Conservation (phyloP, 2,329 filamentous ascomycete genomes). For the Thelonectria olida region DNA sequence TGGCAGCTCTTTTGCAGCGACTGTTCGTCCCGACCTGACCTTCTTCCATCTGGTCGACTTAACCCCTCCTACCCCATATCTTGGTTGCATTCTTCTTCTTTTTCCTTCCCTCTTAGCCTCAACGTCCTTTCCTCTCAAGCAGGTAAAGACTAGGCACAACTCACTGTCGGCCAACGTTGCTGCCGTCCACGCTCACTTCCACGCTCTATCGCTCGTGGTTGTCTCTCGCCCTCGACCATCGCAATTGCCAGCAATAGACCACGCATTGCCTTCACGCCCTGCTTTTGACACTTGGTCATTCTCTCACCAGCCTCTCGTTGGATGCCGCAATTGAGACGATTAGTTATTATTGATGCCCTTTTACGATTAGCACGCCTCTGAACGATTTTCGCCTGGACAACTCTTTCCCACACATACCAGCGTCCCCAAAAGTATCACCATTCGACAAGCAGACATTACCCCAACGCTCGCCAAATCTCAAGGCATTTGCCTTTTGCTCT, state of each 20-base stretch:
- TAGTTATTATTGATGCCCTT: constrained; percentile 39
- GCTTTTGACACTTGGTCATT: constrained; percentile 7
- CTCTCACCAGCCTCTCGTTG: constrained; percentile 10
- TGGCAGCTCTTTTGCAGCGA: constrained; percentile 32
- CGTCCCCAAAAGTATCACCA: not conserved
- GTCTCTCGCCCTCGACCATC: not conserved
- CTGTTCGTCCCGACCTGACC: constrained; percentile 19
- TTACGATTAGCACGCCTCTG: constrained; percentile 42
- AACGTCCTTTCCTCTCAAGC: not conserved
- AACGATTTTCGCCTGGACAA: constrained; percentile 25
- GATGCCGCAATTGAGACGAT: constrained; percentile 38
- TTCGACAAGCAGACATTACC: constrained; percentile 11
- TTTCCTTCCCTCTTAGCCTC: not conserved
- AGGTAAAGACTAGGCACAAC: not conserved
- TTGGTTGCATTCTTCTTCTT: constrained; percentile 6
- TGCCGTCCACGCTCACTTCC: constrained; percentile 4
- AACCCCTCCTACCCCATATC: constrained; percentile 16
- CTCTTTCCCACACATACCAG: constrained; percentile 1
- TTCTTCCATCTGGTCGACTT: constrained; percentile 14
- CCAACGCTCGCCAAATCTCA: constrained; percentile 9
- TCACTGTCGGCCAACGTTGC: not conserved
- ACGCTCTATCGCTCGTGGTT: constrained; percentile 2
- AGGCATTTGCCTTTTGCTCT: constrained; percentile 3
- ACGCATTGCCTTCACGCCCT: constrained; percentile 2
- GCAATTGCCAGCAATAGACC: not conserved